phyloP scores from a whole-genome alignment of 2,329 filamentous ascomycete genomes.

The Geoglossum cookeanum region DNA sequence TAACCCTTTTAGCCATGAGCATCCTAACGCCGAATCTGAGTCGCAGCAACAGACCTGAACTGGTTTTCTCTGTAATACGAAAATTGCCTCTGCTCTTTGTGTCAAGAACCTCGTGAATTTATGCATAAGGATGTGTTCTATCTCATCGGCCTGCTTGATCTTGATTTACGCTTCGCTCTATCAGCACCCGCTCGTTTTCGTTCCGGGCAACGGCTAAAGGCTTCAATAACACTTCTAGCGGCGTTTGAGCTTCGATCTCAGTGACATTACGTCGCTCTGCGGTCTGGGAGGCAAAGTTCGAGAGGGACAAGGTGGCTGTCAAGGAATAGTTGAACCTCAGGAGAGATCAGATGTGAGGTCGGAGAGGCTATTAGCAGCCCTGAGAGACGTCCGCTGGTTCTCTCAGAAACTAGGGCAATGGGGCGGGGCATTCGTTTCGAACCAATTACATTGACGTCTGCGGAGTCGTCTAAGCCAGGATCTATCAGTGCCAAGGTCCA shows the following conservation, averaged over 20 bases:
- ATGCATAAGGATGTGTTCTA: constrained; percentile 92
- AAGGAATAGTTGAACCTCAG: too few relatives aligned
- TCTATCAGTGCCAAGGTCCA: too few relatives aligned
- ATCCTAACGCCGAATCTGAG: not conserved
- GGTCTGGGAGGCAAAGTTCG: constrained; percentile 94
- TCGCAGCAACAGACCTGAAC: constrained; percentile 47
- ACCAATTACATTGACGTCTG: too few relatives aligned
- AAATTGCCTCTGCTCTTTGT: constrained; percentile 90
- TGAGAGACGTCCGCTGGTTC: too few relatives aligned
- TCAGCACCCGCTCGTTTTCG: constrained; percentile 89
- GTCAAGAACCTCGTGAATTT: constrained; percentile 97
- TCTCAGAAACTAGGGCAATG: too few relatives aligned
- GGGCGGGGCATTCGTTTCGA: too few relatives aligned
- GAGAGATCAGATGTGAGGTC: too few relatives aligned
- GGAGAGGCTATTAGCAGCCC: too few relatives aligned
- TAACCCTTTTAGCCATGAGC: constrained; percentile 47
- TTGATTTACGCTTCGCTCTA: constrained; percentile 97
- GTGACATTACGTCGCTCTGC: constrained; percentile 96
- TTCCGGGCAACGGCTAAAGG: constrained; percentile 82
- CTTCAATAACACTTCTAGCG: constrained; percentile 83
- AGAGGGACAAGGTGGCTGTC: constrained; percentile 79
- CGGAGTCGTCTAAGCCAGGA: too few relatives aligned
- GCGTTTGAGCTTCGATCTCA: constrained; percentile 83
- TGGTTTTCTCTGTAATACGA: constrained; percentile 85
- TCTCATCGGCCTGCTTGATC: constrained; percentile 99